Evolutionary conservation across 306 rosid species (phyloP).

Genomic region (Dryas octopetala): DNA sequence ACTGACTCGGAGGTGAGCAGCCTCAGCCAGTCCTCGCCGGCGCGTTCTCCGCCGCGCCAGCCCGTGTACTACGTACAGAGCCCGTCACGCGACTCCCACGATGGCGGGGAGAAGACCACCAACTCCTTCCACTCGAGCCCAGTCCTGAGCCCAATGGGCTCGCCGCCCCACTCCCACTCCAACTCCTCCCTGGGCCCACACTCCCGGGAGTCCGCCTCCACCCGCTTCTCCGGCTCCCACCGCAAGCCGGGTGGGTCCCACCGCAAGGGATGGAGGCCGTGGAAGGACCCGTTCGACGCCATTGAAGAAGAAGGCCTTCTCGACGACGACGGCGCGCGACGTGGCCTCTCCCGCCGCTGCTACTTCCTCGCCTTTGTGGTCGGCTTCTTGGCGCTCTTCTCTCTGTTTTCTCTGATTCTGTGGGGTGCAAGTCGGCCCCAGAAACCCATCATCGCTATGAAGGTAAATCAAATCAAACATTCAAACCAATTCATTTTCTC

Average conservation of each 20-base stretch:
- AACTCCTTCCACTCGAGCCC: conserved; percentile 86
- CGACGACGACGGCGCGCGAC: conserved; percentile 27
- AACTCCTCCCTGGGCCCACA: conserved; percentile 84
- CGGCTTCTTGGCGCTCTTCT: conserved; percentile 49
- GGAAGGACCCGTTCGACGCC: conserved; percentile 66
- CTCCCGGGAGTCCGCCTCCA: conserved; percentile 89
- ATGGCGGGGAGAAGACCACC: conserved; percentile 76
- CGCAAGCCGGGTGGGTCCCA: conserved; percentile 30
- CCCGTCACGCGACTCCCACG: conserved; percentile 83
- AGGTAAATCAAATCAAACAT: conserved; percentile 34
- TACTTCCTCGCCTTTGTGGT: conserved; percentile 55
- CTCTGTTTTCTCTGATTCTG: conserved; percentile 67
- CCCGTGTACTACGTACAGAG: conserved; percentile 79
- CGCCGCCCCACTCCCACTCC: conserved; percentile 93
- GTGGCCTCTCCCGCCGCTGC: conserved; percentile 52
- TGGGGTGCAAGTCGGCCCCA: conserved; percentile 90
- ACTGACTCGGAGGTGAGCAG: conserved; percentile 95
- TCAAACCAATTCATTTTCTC: too few relatives aligned
- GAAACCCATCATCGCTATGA: conserved; percentile 63
- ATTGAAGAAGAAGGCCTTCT: conserved; percentile 89
- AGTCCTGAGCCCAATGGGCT: conserved; percentile 76
- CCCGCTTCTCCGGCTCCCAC: conserved; percentile 69
- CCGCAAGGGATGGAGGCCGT: conserved; percentile 49
- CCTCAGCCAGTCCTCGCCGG: conserved; percentile 71
- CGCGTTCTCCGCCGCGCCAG: conserved; percentile 56